These are phyloP conservation scores for Plasmodium cynomolgi DNA, from an alignment of 169 alveolate species.

Conservation along the genomic window DNA sequence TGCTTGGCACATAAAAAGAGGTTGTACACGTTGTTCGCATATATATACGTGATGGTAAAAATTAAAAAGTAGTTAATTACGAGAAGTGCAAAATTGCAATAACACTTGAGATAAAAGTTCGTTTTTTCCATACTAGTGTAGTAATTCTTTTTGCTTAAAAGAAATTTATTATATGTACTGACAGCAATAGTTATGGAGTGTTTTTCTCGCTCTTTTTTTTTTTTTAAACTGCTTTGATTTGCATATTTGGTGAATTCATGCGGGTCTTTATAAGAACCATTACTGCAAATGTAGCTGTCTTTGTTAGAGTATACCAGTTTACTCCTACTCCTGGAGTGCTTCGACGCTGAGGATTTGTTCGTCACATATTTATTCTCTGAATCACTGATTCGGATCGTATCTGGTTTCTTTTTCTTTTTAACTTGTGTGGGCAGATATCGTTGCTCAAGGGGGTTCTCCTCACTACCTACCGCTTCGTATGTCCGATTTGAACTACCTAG, in stretches of 20 bases:
- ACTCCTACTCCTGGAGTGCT: background rate
- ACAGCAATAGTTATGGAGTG: conserved; percentile 27
- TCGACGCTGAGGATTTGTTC: background rate
- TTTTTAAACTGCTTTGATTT: background rate
- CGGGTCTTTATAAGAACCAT: background rate
- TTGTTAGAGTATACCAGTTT: background rate
- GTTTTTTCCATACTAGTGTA: conserved; percentile 22
- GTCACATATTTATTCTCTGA: background rate
- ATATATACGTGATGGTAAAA: conserved; percentile 32
- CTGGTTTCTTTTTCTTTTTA: background rate
- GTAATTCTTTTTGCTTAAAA: conserved; percentile 30
- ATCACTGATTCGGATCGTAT: background rate
- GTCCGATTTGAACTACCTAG: background rate
- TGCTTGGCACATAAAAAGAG: conserved; percentile 33
- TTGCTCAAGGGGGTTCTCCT: background rate
- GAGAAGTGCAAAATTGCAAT: background rate
- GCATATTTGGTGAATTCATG: background rate
- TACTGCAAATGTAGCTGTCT: background rate
- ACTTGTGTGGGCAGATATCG: background rate
- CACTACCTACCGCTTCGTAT: background rate
- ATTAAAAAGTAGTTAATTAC: conserved; percentile 37
- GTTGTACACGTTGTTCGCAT: conserved; percentile 44
- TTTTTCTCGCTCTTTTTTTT: conserved; percentile 34
- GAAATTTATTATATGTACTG: conserved; percentile 31
- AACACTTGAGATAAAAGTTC: background rate